phyloP scores from a whole-genome alignment of 1,139 yeast genomes.

The Suhomyces bolitotheri region DNA sequence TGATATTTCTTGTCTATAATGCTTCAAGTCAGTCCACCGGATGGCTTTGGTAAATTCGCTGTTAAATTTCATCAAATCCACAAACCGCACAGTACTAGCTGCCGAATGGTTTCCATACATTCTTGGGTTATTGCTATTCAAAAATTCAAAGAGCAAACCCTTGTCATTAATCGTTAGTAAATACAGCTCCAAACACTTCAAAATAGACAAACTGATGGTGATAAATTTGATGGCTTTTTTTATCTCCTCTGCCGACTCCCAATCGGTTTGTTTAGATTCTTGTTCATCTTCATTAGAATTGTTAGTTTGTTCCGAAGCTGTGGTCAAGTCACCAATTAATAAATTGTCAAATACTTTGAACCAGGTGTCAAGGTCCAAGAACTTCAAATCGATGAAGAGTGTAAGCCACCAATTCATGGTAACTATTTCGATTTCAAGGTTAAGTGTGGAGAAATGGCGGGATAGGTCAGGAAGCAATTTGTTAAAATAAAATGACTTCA shows the following conservation, averaged over 20 bases:
- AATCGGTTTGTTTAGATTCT: background rate
- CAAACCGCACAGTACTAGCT: conserved; percentile 12
- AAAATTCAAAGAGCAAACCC: conserved; percentile 15
- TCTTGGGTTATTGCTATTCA: conserved; percentile 14
- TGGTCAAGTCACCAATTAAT: conserved; percentile 28
- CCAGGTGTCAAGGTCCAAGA: conserved; percentile 54
- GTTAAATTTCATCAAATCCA: conserved; percentile 16
- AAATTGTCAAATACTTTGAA: conserved; percentile 55
- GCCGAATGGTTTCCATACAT: conserved; percentile 6
- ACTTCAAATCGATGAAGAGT: conserved; percentile 48
- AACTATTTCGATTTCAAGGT: conserved; percentile 52
- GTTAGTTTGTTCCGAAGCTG: background rate
- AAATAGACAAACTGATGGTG: conserved; percentile 14
- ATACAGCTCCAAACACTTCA: conserved; percentile 15
- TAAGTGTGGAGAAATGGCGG: conserved; percentile 35
- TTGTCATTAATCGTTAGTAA: conserved; percentile 12
- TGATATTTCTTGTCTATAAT: conserved; percentile 1
- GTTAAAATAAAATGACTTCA: conserved; percentile 25
- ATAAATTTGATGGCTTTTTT: conserved; percentile 16
- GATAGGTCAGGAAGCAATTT: conserved; percentile 40
- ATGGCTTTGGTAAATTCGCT: conserved; percentile 9
- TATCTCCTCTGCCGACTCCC: conserved; percentile 5
- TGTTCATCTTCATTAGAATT: background rate
- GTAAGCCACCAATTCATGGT: conserved; percentile 63
- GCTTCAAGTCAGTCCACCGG: conserved; percentile 4